Base-by-base conservation (phyloP, 2,329 filamentous ascomycete genomes). In the Rutstroemia sp. region DNA sequence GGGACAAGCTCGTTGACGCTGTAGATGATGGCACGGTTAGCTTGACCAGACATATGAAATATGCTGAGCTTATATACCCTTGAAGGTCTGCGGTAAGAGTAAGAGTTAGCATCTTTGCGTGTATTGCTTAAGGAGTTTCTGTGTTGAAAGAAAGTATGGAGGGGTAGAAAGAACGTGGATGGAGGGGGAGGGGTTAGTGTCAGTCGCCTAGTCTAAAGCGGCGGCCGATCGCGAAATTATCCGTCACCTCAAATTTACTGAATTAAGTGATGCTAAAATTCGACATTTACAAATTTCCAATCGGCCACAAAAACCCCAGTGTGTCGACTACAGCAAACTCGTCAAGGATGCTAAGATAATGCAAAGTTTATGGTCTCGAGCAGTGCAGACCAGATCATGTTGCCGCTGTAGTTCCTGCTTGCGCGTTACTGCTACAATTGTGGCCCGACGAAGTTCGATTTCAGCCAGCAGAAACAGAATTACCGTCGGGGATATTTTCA, bases 1-100 rank as follows among this genome's bases (percentile, higher is more conserved):
- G 94, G 94, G 56, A 86, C 86, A 64, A 99, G 83, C 67, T 94
- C 88, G 58, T 91, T 96, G 58, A 99, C 91, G 47, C 94, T 97
- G 50, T 53, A 61, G 48, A 40, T 39, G 30, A 56, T 58, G 56
- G 40, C 30, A 19, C 10, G n/a, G n/a, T 56, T 45, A 51, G 21
- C 38, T 38, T 8, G 2, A 17, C 10, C 36, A 34, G 8, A 46
- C 14, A 40, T 5, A 14, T 7, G 14, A 14, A 23, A 30, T 36
- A n/a, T 49, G n/a, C 23, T 1, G 47, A 40, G 39, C 6, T 25
- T 46, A 70, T 76, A 60, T 75, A 89, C 87, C 87, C 87, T 57
- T 77, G 76, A 59, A 89, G 71, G 67, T 90, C 87, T 4, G 87
- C 87, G 36, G 78, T 87, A 39, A 90, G 72, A 49, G 76, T 76